Conservation (phyloP, 2,329 filamentous ascomycete species). For the Trichophyton verrucosum region DNA sequence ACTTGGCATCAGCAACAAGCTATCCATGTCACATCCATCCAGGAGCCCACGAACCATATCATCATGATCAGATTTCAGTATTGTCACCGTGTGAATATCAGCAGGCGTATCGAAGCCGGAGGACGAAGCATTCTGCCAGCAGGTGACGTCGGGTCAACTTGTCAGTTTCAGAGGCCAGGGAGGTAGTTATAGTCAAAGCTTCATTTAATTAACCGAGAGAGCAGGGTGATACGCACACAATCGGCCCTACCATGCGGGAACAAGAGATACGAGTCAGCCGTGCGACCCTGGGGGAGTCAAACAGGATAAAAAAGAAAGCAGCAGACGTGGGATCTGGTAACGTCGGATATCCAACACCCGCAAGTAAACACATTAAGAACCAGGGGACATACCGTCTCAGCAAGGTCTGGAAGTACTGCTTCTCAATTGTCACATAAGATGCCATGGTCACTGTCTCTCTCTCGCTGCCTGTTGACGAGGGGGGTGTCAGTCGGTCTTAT, state of each 20-base stretch:
- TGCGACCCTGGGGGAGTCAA: neutral
- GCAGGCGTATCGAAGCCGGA: conserved; percentile 28
- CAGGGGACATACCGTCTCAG: conserved; percentile 43
- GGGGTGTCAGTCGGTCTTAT: neutral
- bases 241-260: conserved; percentile 3
- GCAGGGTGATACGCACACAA: conserved; percentile 5
- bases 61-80: conserved; percentile 51
- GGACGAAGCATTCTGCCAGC: conserved; percentile 8
- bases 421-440: conserved; percentile 45
- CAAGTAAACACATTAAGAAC: neutral
- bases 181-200: neutral
- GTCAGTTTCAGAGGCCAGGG: neutral
- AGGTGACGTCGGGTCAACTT: neutral
- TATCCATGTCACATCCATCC: neutral
- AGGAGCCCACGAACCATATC: conserved; percentile 35
- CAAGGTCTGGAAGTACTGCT: conserved; percentile 49
- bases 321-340: neutral
- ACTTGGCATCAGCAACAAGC: conserved; percentile 7
- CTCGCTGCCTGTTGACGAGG: neutral
- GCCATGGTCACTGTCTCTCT: conserved; percentile 15
- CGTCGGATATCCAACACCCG: neutral
- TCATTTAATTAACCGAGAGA: neutral
- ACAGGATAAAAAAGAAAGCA: neutral
- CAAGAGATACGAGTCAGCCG: neutral
- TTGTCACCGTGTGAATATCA: conserved; percentile 36